These are phyloP conservation scores for Lipomyces japonicus DNA, from an alignment of 805 yeast genomes.

Conservation along the genomic window DNA sequence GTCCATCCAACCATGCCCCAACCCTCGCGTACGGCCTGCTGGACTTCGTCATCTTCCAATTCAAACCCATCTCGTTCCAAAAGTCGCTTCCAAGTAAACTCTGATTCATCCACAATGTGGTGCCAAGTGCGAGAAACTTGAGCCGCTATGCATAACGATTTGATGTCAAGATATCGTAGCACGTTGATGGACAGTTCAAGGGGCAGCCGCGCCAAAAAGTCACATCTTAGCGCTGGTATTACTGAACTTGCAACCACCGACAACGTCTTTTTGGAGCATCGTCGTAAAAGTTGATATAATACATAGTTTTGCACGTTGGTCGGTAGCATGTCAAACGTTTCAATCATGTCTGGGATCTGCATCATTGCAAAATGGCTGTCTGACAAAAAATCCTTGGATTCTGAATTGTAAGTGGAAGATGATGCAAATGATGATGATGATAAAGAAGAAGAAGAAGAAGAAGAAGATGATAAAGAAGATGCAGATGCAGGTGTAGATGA, in stretches of 20 bases:
- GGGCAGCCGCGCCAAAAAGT: slow-evolving; percentile 68
- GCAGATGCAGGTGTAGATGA: too few relatives aligned
- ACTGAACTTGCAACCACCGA: slow-evolving; percentile 56
- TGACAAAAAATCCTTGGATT: too few relatives aligned
- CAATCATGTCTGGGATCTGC: slow-evolving; percentile 32
- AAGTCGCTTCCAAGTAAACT: slow-evolving; percentile 65
- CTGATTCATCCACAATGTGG: slow-evolving; percentile 54
- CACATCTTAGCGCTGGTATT: slow-evolving; percentile 60
- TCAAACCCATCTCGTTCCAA: slow-evolving; percentile 60
- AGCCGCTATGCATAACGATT: slow-evolving; percentile 57
- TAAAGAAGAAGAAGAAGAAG: too few relatives aligned
- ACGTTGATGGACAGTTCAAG: slow-evolving; percentile 66
- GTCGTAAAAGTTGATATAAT: slow-evolving; percentile 53
- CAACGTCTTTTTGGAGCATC: slow-evolving; percentile 56
- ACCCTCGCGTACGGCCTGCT: slow-evolving; percentile 37
- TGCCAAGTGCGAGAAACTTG: slow-evolving; percentile 71
- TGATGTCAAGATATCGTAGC: slow-evolving; percentile 58
- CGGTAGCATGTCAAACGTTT: slow-evolving; percentile 41
- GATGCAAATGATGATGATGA: too few relatives aligned
- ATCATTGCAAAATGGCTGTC: slow-evolving; percentile 19
- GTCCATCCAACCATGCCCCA: slow-evolving; percentile 34
- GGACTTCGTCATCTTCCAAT: slow-evolving; percentile 45
- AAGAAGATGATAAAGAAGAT: too few relatives aligned
- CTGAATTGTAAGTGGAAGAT: too few relatives aligned
- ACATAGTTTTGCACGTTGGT: slow-evolving; percentile 49